phyloP scores from a whole-genome alignment of 1,284 basidiomycete genomes.

The Flammula alnicola region DNA sequence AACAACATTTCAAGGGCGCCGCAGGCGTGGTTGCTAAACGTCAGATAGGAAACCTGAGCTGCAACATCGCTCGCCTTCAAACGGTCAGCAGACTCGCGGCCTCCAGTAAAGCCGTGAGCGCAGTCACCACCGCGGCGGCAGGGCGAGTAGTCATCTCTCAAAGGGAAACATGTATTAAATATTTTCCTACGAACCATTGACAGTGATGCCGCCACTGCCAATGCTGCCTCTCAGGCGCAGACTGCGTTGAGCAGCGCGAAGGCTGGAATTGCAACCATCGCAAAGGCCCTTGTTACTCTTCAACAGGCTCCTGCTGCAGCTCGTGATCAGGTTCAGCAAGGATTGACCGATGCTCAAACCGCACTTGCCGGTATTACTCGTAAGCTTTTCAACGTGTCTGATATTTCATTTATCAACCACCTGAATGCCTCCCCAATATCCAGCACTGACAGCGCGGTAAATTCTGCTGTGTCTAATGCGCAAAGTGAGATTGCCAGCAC shows the following conservation, averaged over 20 bases:
- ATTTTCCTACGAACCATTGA: background rate
- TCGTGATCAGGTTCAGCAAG: constrained; percentile 6
- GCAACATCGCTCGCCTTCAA: constrained; percentile 10
- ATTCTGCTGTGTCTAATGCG: constrained; percentile 10
- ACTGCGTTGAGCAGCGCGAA: constrained; percentile 7
- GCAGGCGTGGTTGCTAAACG: too few species aligned
- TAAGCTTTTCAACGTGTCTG: background rate
- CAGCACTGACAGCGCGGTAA: constrained; percentile 8
- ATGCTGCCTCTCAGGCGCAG: constrained; percentile 5
- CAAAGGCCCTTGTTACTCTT: constrained; percentile 4
- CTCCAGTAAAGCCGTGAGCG: background rate
- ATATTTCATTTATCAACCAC: background rate
- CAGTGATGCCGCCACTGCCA: background rate
- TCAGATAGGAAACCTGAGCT: constrained; percentile 4
- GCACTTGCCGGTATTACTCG: constrained; percentile 7
- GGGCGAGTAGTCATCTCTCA: background rate
- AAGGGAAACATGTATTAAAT: background rate
- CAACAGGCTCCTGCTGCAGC: constrained; percentile 8
- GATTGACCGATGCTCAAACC: constrained; percentile 7
- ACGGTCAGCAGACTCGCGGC: constrained; percentile 7
- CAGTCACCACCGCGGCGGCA: background rate
- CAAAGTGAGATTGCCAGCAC: constrained; percentile 9
- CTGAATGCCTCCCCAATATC: background rate
- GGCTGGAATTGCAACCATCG: constrained; percentile 6
- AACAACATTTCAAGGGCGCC: background rate